Percentiles rank a stretch among this genome's conserved stretches.
These are phyloP conservation scores for Cylindrodendrum hubeiense DNA, from an alignment of 2,329 filamentous ascomycete species.

Conservation along the genomic window DNA sequence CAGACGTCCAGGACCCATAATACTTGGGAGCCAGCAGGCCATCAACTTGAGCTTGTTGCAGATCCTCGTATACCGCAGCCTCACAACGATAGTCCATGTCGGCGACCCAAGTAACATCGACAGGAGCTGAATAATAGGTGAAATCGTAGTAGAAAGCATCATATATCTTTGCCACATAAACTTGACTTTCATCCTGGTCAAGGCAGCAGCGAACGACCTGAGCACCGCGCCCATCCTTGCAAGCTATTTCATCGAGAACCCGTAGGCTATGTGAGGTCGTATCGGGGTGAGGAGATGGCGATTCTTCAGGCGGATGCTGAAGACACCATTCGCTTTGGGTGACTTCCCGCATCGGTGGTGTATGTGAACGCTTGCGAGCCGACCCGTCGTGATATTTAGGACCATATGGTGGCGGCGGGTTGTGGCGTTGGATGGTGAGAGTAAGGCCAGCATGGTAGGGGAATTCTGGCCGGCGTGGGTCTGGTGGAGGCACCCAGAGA, in stretches of 20 bases:
- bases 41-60: slow-evolving; percentile 1
- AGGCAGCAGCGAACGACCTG: not conserved
- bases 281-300: not conserved
- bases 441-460: not conserved
- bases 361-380: not conserved
- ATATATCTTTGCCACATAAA: not conserved
- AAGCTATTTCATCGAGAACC: not conserved
- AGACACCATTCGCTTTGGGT: not conserved
- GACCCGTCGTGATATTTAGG: not conserved
- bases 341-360: not conserved
- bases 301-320: not conserved
- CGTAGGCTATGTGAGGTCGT: not conserved
- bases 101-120: not conserved
- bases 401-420: not conserved
- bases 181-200: not conserved
- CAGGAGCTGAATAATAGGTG: too few species aligned
- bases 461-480: not conserved
- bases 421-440: not conserved
- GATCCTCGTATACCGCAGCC: slow-evolving; percentile 18
- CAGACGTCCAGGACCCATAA: slow-evolving; percentile 19
- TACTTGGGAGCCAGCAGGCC: slow-evolving; percentile 7
- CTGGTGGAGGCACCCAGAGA: not conserved
- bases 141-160: not conserved
- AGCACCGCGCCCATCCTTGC: not conserved
- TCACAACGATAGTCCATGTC: not conserved